Conservation (phyloP, 129 eudicot species). For the Flaveria bidentis region DNA sequence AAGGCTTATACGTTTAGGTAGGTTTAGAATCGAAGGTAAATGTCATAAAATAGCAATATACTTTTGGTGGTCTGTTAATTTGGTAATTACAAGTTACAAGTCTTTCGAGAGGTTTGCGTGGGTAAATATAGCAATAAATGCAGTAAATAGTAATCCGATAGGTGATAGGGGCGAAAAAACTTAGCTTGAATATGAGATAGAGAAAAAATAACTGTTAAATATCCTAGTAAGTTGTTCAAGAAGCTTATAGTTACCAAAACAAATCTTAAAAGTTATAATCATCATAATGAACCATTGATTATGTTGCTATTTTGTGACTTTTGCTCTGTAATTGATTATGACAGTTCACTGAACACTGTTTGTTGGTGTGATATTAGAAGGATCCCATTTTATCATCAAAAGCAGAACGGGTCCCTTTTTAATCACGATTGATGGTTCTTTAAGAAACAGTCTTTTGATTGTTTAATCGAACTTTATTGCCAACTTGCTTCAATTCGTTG, state of each 20-base stretch:
- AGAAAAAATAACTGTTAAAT: no score
- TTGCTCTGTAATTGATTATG: not conserved
- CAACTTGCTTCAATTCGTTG: not conserved
- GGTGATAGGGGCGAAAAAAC: not conserved
- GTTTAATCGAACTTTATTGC: not conserved
- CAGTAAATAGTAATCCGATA: not conserved
- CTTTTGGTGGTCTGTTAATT: not conserved
- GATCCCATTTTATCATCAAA: not conserved
- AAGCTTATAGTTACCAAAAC: not conserved
- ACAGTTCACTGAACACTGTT: not conserved
- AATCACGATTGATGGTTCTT: not conserved
- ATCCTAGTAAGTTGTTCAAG: not conserved
- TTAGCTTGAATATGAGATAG: no score
- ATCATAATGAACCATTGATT: not conserved
- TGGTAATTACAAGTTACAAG: not conserved
- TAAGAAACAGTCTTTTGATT: conserved; percentile 1
- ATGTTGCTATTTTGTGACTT: not conserved
- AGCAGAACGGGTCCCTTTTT: not conserved
- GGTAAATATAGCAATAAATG: not conserved
- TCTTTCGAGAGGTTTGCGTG: no score
- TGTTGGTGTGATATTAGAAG: conserved; percentile 2
- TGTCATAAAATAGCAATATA: not conserved
- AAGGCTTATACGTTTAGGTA: no score
- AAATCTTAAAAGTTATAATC: not conserved
- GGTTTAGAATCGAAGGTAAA: no score